These are phyloP conservation scores for Penicillium sp. DNA, from an alignment of 2,329 filamentous ascomycete genomes.

Conservation along the genomic window DNA sequence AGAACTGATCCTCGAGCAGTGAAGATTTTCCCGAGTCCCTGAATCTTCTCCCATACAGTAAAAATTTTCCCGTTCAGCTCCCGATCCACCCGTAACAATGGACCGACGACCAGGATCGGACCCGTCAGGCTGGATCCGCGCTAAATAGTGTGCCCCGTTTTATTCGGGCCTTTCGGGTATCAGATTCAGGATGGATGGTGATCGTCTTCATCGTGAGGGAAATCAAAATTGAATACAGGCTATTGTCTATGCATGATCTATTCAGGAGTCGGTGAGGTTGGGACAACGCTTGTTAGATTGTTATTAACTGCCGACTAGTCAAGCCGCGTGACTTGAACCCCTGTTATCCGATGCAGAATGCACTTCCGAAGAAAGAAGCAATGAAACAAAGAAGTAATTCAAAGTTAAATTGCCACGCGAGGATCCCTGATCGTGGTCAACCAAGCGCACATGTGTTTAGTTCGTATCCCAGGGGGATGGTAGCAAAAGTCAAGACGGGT, in stretches of 20 bases:
- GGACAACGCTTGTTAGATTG: not conserved
- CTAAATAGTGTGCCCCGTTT: not conserved
- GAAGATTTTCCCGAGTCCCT: not conserved
- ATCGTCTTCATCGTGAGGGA: not conserved
- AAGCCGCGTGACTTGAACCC: not conserved
- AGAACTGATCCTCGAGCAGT: no score
- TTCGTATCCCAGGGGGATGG: not conserved
- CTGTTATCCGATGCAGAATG: not conserved
- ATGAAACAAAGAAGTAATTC: not conserved
- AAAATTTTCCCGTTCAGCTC: not conserved
- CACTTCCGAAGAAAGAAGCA: not conserved
- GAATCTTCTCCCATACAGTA: not conserved
- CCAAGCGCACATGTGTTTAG: not conserved
- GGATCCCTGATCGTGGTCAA: slow-evolving; percentile 4
- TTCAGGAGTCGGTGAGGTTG: not conserved
- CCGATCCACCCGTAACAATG: not conserved
- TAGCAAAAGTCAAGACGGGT: not conserved
- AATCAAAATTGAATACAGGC: not conserved
- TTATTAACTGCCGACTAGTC: not conserved
- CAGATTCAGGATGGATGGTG: not conserved
- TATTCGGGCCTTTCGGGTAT: not conserved
- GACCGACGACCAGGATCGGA: not conserved
- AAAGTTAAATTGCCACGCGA: not conserved
- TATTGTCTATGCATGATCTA: not conserved
- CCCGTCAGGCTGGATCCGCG: not conserved